Evolutionary conservation across 768 basidiomycete species (phyloP).

Genomic region (Mrakia hoshinonis): DNA sequence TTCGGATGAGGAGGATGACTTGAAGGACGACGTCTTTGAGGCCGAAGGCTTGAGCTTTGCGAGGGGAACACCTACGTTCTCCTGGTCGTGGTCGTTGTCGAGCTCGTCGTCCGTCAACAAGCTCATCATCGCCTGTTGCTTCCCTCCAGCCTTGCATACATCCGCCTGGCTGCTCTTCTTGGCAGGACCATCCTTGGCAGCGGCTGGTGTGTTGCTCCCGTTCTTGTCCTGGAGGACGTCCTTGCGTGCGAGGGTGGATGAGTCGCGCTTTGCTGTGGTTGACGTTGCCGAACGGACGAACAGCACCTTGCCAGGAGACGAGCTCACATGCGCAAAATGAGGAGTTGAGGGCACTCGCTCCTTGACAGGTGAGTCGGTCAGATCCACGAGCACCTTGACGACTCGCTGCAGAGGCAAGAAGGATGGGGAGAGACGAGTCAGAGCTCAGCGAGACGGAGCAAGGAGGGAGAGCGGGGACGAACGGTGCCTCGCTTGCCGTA

Average conservation of each 20-base stretch:
- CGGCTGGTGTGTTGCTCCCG: not conserved
- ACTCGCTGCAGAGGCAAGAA: not conserved
- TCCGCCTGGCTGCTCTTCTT: not conserved
- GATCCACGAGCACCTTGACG: constrained; percentile 7
- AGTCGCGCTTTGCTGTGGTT: too few species aligned
- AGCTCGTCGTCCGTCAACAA: constrained; percentile 9
- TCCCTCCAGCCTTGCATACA: not conserved
- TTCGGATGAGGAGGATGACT: not conserved
- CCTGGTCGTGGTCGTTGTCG: not conserved
- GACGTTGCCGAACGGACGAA: not conserved
- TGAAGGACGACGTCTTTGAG: not conserved
- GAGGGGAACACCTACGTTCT: not conserved
- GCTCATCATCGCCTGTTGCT: not conserved
- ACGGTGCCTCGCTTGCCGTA: constrained; percentile 14
- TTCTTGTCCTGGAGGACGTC: constrained; percentile 14
- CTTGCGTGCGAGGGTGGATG: too few species aligned
- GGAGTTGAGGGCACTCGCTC: not conserved
- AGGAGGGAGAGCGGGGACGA: not conserved
- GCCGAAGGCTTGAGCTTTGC: not conserved
- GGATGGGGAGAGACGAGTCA: not conserved
- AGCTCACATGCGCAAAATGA: not conserved
- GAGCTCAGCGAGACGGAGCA: not conserved
- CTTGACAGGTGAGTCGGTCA: not conserved
- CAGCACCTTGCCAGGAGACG: not conserved
- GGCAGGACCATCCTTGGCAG: not conserved